A percentile compares a stretch with the other conserved stretches of the same genome.
Conservation (phyloP, 2,329 filamentous ascomycete species). For the Talaromyces atroroseus region DNA sequence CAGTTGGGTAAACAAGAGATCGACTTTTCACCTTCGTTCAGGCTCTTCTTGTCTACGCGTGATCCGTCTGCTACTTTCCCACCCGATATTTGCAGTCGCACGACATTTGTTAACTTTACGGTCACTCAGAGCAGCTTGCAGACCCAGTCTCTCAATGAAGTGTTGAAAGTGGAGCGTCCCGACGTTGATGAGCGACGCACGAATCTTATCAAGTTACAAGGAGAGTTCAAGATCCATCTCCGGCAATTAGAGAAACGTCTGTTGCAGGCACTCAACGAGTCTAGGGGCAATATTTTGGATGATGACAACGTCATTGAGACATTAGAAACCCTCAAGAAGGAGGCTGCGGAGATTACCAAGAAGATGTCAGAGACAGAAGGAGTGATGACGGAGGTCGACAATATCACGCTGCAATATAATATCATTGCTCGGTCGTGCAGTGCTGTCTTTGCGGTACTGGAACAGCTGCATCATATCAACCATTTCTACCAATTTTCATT, state of each 20-base stretch:
- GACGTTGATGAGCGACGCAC: constrained; percentile 95
- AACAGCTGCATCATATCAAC: constrained; percentile 96
- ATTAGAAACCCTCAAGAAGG: constrained; percentile 93
- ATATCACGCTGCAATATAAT: constrained; percentile 89
- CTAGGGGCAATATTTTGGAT: constrained; percentile 93
- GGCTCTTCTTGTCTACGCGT: constrained; percentile 86
- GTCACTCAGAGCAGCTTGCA: constrained; percentile 98
- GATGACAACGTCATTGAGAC: constrained; percentile 98
- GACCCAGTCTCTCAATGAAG: constrained; percentile 95
- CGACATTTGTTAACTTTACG: constrained; percentile 98
- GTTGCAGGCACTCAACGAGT: constrained; percentile 92
- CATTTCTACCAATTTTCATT: constrained; percentile 99
- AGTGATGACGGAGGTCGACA: constrained; percentile 96
- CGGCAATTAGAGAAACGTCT: constrained; percentile 91
- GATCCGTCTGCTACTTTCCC: constrained; percentile 95
- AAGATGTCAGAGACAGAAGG: constrained; percentile 97
- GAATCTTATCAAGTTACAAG: constrained; percentile 97
- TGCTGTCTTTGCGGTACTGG: constrained; percentile 91
- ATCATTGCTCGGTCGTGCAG: constrained; percentile 92
- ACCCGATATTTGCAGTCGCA: constrained; percentile 95
- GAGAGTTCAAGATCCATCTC: constrained; percentile 98
- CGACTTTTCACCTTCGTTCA: constrained; percentile 96
- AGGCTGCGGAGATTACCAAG: constrained; percentile 88
- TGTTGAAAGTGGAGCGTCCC: constrained; percentile 92
- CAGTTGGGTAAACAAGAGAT: constrained; percentile 98